Evolutionary conservation across 2,329 filamentous ascomycete genomes (phyloP), one percentile per base, ranked within the genome.

Genomic region (Calonectria fujianensis): DNA sequence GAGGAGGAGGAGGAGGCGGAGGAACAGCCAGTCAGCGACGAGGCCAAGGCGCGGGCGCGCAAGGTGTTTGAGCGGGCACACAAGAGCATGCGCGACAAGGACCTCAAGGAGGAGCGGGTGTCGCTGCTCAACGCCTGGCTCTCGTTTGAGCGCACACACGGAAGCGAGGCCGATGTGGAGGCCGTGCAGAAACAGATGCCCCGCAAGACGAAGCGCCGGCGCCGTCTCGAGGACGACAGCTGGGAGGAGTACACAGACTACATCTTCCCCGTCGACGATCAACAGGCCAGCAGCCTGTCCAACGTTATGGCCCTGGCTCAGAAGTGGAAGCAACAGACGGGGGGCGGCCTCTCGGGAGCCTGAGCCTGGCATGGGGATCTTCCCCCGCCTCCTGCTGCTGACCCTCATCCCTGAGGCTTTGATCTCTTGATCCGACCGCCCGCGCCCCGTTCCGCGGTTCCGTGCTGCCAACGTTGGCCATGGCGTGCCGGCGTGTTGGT

Each of bases 161-260:
- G 97, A 69, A 89, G 90, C 5, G 86, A 88, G 14, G 92, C 93
- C 73, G 95, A 98, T 76, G 89, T 95, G 75, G 94, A 95, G 77
- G 93, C 93, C 82, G 94, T 99, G 77, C 93, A 97, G 86, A 95
- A 93, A 84, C 95, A 98, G 88, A 98, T 98, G 96, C 97, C 97
- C 41, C 91, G 96, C 78, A 93, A 93, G 86, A 94, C 95, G 82
- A 98, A 98, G 93, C 96, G 97, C 90, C 91, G 95, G 82, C 93
- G 97, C 85, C 95, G 93, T 90, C 86, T 98, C 84, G 96, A 98
- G 83, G 96, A 98, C 85, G 96, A 97, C 84, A 93, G 92, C 48
- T 98, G 95, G 88, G 83, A 99, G 89, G 97, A 99, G 87, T 98
- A 98, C 85, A 92, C 97, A 86, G 97, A 98, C 85, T 98, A 98